Percentiles rank a stretch among this genome's conserved stretches.
Conservation (phyloP, 441 rosid species). For the Erodium texanum region DNA sequence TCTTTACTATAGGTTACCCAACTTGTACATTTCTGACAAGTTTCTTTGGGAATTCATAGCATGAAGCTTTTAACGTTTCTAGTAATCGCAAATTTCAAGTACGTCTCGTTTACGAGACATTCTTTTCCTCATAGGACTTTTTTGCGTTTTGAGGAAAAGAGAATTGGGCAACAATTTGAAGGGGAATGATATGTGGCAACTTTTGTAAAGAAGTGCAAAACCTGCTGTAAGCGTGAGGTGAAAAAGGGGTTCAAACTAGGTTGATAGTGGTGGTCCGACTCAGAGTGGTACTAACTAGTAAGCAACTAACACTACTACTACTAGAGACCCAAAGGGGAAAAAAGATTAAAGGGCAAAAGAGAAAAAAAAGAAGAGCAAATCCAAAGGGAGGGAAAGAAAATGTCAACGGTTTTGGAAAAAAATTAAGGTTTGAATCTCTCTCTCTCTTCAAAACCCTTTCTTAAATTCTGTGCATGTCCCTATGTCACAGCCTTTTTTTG, state of each 20-base stretch:
- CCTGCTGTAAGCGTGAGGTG: background rate
- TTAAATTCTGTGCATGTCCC: slow-evolving; percentile 1
- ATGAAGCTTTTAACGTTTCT: background rate
- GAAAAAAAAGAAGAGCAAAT: background rate
- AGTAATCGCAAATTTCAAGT: background rate
- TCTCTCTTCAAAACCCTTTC: background rate
- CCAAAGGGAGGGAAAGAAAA: background rate
- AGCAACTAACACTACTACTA: background rate
- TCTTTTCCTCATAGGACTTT: background rate
- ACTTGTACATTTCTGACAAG: background rate
- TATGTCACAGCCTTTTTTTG: background rate
- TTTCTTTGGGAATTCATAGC: background rate
- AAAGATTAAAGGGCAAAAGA: too few species aligned
- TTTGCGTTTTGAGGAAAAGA: background rate
- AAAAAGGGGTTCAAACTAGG: background rate
- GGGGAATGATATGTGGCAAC: background rate
- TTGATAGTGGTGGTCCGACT: background rate
- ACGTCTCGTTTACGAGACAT: background rate
- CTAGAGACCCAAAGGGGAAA: too few species aligned
- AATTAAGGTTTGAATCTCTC: background rate
- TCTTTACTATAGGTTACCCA: too few species aligned
- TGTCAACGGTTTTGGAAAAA: background rate
- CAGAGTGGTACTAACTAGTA: background rate
- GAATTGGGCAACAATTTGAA: background rate
- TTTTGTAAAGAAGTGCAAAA: background rate